Percentiles rank a stretch among this genome's conserved stretches.
These are phyloP conservation scores for Trichomonas vaginalis DNA, from an alignment of 208 protist genomes.

Conservation along the genomic window DNA sequence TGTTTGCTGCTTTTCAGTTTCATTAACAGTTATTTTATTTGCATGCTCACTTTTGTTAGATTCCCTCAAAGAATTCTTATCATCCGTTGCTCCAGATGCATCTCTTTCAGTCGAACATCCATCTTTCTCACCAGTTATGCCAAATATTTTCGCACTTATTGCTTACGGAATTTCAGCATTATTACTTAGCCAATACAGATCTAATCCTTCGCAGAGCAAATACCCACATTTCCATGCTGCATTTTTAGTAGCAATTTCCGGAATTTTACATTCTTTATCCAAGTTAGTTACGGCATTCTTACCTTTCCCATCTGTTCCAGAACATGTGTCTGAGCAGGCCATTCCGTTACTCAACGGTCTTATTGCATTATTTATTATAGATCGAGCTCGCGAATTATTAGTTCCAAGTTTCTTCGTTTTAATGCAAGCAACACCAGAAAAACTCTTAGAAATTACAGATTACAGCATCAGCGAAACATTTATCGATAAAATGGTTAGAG, in stretches of 20 bases:
- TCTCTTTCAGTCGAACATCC: background rate
- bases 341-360: background rate
- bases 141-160: background rate
- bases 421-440: conserved; percentile 1
- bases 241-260: background rate
- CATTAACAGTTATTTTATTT: background rate
- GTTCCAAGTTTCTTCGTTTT: background rate
- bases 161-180: background rate
- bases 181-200: background rate
- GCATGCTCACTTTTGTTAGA: background rate
- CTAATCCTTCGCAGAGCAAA: background rate
- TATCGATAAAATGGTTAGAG: background rate
- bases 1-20: background rate
- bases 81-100: background rate
- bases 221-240: background rate
- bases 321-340: background rate
- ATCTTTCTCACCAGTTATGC: background rate
- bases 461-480: background rate
- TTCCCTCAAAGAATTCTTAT: background rate
- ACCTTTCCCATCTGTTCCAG: background rate
- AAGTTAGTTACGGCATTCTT: background rate
- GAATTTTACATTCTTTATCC: background rate
- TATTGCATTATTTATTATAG: background rate
- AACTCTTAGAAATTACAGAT: background rate
- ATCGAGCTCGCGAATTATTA: background rate